Conservation (phyloP, 2,329 filamentous ascomycete genomes). For the Aotearoamyces nothofagi region DNA sequence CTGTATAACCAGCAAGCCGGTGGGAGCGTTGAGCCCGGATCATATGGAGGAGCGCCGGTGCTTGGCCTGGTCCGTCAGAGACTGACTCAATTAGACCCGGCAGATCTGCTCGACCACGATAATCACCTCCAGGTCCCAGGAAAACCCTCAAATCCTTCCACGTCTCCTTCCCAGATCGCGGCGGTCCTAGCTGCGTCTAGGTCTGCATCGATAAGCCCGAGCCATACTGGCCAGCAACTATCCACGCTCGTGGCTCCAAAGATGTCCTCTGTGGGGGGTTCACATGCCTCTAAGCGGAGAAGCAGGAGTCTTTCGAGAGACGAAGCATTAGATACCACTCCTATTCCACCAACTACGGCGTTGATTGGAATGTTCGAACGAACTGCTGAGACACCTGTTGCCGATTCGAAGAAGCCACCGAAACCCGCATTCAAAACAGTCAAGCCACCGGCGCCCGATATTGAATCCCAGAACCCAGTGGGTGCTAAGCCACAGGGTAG, state of each 20-base stretch:
- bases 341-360: constrained; percentile 46
- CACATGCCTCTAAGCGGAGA: constrained; percentile 5
- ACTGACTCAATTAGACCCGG: no score
- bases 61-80: no score
- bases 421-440: no score
- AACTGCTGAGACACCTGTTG: no score
- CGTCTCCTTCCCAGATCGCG: constrained; percentile 45
- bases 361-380: constrained; percentile 55
- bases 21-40: constrained; percentile 2
- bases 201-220: constrained; percentile 35
- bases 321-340: constrained; percentile 34
- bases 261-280: constrained; percentile 1
- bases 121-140: constrained; percentile 10
- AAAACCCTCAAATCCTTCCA: constrained; percentile 12
- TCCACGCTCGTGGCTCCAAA: constrained; percentile 2
- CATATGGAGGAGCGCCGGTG: constrained; percentile 3
- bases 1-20: not conserved
- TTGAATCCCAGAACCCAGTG: not conserved
- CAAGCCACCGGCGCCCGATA: no score
- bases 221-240: constrained; percentile 18
- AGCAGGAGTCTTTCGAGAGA: constrained; percentile 11
- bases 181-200: constrained; percentile 47
- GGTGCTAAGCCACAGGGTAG: not conserved
- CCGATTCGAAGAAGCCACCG: constrained; percentile 3
- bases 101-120: no score